Evolutionary conservation across 169 alveolate genomes (phyloP).

Genomic region (Eimeria acervulina): DNA sequence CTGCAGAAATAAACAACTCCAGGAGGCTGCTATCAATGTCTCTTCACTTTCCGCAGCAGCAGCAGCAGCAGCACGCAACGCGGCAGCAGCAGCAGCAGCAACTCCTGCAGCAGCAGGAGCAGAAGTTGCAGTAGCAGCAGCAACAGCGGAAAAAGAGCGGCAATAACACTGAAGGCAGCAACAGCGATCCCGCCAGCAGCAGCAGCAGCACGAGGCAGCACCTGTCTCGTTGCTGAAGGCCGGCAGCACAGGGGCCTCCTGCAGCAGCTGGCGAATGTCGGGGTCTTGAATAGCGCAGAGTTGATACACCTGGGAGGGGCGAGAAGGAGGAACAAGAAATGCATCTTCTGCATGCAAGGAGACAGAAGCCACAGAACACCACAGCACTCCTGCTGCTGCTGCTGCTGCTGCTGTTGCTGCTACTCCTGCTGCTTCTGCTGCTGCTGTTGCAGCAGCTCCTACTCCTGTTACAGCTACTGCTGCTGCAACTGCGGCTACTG

Average conservation of each 20-base stretch:
- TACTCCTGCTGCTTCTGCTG: neutral
- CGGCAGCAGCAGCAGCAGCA: neutral
- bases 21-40: neutral
- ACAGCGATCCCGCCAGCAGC: neutral
- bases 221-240: constrained; percentile 86
- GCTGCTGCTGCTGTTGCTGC: constrained; percentile 35
- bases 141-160: neutral
- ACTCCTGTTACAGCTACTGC: neutral
- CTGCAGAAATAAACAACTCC: constrained; percentile 23
- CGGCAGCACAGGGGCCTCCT: constrained; percentile 85
- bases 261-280: constrained; percentile 84
- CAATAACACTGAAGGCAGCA: neutral
- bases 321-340: constrained; percentile 86
- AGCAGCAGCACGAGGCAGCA: constrained; percentile 8
- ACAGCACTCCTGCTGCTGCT: neutral
- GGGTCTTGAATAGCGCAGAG: constrained; percentile 86
- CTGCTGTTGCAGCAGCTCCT: neutral
- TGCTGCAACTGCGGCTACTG: neutral
- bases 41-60: neutral
- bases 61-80: neutral
- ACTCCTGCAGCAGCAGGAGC: neutral
- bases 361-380: neutral
- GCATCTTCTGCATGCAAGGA: constrained; percentile 52
- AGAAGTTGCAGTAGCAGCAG: neutral
- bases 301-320: constrained; percentile 87